A percentile compares a stretch with the other conserved stretches of the same genome.
Conservation (phyloP, 441 rosid species). For the Brassica hybrid region DNA sequence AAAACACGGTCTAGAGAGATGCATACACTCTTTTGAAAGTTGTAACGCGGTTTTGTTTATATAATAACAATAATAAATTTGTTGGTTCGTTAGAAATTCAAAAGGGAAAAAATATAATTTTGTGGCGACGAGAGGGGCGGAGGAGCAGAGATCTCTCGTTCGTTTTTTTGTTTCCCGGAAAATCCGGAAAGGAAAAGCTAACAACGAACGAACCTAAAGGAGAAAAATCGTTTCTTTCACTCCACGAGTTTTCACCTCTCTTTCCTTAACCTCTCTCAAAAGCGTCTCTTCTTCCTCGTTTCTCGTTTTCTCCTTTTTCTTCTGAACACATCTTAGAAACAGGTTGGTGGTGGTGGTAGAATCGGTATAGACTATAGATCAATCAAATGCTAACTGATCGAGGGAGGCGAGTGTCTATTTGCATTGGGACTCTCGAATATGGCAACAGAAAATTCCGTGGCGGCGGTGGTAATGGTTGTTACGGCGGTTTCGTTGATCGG, state of each 20-base stretch:
- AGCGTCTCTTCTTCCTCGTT: constrained; percentile 22
- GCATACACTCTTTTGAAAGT: too few relatives aligned
- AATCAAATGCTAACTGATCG: constrained; percentile 39
- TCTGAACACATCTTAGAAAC: constrained; percentile 30
- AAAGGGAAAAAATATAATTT: not conserved
- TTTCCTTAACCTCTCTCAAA: constrained; percentile 15
- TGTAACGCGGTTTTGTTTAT: constrained; percentile 28
- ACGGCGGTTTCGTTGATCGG: constrained; percentile 29
- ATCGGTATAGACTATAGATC: not conserved
- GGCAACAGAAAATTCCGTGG: constrained; percentile 34
- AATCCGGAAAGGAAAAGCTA: constrained; percentile 23
- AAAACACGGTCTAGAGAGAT: not conserved
- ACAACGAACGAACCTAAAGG: too few relatives aligned
- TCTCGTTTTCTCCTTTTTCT: constrained; percentile 12
- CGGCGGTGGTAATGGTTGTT: constrained; percentile 13
- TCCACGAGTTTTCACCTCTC: constrained; percentile 36
- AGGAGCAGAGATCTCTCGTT: constrained; percentile 34
- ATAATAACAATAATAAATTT: not conserved
- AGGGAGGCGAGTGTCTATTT: constrained; percentile 27
- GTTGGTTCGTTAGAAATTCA: not conserved
- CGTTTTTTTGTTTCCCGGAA: constrained; percentile 36
- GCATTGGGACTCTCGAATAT: constrained; percentile 32
- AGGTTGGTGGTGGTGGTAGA: not conserved
- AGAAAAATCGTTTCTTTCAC: constrained; percentile 5
- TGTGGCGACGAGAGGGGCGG: constrained; percentile 32